Conservation (phyloP, 768 basidiomycete genomes). For the Termitomyces sp. region DNA sequence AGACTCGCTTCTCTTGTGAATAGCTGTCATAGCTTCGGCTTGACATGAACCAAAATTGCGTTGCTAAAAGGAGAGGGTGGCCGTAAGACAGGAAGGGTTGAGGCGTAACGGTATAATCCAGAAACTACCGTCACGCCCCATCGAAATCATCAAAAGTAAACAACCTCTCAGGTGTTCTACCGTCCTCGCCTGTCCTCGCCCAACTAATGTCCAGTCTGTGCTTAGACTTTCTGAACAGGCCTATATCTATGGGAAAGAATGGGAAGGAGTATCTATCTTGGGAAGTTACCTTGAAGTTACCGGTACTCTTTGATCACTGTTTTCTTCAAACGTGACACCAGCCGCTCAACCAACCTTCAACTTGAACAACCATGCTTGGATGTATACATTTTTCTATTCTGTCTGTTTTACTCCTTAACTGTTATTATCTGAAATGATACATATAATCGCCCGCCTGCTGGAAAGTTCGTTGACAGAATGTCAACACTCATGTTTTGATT, state of each 20-base stretch:
- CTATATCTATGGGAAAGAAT: neutral
- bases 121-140: neutral
- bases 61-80: neutral
- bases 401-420: neutral
- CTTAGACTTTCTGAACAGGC: neutral
- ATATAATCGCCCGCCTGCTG: no score
- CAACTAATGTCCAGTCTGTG: neutral
- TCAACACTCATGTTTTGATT: neutral
- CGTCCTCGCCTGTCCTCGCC: neutral
- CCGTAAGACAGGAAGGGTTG: constrained; percentile 1
- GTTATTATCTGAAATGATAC: neutral
- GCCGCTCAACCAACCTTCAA: no score
- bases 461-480: neutral
- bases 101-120: neutral
- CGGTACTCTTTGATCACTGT: neutral
- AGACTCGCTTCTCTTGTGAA: constrained; percentile 68
- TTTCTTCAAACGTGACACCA: neutral
- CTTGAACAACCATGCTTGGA: no score
- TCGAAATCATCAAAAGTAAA: constrained; percentile 11
- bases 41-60: constrained; percentile 46
- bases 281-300: neutral
- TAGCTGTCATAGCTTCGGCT: constrained; percentile 72
- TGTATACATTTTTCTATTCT: neutral
- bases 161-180: neutral
- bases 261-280: neutral